Percentiles rank a stretch among this genome's conserved stretches.
phyloP scores from a whole-genome alignment of 2,329 filamentous ascomycete species.

The Penicillium griseofulvum region DNA sequence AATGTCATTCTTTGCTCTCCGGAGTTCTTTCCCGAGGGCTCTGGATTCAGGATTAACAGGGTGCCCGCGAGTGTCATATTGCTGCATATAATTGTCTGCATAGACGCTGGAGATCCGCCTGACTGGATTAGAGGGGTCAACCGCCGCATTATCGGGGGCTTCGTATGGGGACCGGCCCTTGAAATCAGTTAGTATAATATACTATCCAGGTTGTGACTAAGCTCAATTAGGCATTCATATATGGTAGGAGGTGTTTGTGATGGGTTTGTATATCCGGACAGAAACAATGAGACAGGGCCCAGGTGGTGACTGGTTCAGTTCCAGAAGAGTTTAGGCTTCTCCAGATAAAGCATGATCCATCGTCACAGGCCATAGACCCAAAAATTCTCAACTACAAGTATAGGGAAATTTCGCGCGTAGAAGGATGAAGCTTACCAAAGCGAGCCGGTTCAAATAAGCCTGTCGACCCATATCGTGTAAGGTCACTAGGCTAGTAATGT shows the following conservation, averaged over 20 bases:
- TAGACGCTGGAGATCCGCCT: slow-evolving; percentile 29
- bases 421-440: slow-evolving; percentile 41
- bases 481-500: background rate
- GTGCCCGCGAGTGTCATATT: slow-evolving; percentile 49
- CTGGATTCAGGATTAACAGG: slow-evolving; percentile 47
- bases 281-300: background rate
- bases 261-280: slow-evolving; percentile 2
- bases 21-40: slow-evolving; percentile 38
- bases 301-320: background rate
- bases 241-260: background rate
- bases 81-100: slow-evolving; percentile 46
- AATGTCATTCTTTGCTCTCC: slow-evolving; percentile 52
- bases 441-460: slow-evolving; percentile 46
- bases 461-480: slow-evolving; percentile 42
- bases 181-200: slow-evolving; percentile 19
- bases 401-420: background rate
- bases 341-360: background rate
- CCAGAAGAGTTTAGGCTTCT: background rate
- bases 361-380: background rate
- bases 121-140: slow-evolving; percentile 21
- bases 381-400: background rate
- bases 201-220: background rate
- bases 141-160: slow-evolving; percentile 33
- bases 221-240: background rate
- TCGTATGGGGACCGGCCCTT: slow-evolving; percentile 50